Base-by-base conservation (phyloP, 1,284 basidiomycete species). In the Sparassis latifolia region DNA sequence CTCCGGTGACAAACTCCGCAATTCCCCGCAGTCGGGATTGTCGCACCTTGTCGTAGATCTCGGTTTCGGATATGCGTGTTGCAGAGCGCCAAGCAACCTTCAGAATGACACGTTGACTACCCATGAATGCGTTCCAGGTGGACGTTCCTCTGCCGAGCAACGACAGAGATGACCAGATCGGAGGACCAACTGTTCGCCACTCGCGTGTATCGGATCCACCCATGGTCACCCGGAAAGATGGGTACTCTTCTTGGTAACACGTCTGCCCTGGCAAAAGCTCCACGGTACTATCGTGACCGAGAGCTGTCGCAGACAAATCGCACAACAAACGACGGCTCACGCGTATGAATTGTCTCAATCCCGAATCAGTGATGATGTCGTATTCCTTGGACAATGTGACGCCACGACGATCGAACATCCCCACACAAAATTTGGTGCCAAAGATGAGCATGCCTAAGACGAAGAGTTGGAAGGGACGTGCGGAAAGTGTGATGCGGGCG, bases 381-480 rank as follows among this genome's bases (percentile, higher is more conserved):
- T 40, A 45, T 3, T 29, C 31, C 31, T 53, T 48, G 3, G 58
- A 62, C 39, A 60, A 9, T 6, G 35, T 31, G n/a, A 55, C 54
- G 7, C 59, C 57, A 9, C 33, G 48, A 20, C 56, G 54, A 42
- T 61, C 59, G 37, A 57, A 57, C 9, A 58, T 54, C 12, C 29
- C 48, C 9, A 59, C 58, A 20, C 52, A 56, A 44, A 61, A 64
- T 5, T 47, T 35, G 35, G 37, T 45, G 2, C 62, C 60, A 33
- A 42, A 58, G 12, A 64, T 54, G 5, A 62, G 46, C 6, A 64
- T 42, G 6, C 50, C 49, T 43, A 62, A 37, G n/a, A 57, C 56
- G 45, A 58, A 64, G 20, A 61, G 44, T 33, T 47, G 50, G 54
- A 64, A 64, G 1, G 62, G 62, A 3, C 55, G 45, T 2, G 46